Conservation (phyloP, 2,329 filamentous ascomycete genomes). For the Blastomyces parvus region DNA sequence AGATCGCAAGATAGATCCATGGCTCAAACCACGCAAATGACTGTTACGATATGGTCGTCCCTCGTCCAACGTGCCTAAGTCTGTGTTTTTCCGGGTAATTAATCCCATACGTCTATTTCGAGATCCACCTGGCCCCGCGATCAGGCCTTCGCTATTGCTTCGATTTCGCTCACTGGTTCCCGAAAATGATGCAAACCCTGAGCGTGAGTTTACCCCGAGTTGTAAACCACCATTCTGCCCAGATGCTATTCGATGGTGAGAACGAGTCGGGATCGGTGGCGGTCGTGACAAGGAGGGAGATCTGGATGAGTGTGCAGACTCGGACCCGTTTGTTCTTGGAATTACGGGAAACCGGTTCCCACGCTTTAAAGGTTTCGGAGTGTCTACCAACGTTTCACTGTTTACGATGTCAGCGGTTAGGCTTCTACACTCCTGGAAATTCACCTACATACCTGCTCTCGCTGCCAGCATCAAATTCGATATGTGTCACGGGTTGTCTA, state of each 20-base stretch:
- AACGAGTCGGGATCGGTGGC: conserved; percentile 69
- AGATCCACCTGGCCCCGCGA: conserved; percentile 36
- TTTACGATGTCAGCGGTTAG: conserved; percentile 20
- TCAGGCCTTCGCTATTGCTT: conserved; percentile 54
- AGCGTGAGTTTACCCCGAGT: conserved; percentile 49
- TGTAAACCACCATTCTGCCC: conserved; percentile 31
- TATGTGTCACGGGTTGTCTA: conserved; percentile 32
- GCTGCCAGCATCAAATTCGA: conserved; percentile 39
- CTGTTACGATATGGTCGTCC: conserved; percentile 42
- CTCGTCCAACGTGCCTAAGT: conserved; percentile 46
- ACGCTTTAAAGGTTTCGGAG: conserved; percentile 58
- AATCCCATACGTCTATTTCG: conserved; percentile 53
- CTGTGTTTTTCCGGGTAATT: conserved; percentile 48
- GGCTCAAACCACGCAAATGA: conserved; percentile 49
- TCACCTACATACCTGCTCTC: conserved; percentile 32
- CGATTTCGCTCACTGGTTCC: conserved; percentile 54
- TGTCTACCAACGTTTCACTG: conserved; percentile 66
- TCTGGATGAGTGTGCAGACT: conserved; percentile 53
- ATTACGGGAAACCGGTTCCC: conserved; percentile 52
- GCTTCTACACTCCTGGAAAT: not conserved
- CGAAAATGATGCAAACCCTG: conserved; percentile 60
- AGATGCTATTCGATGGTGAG: conserved; percentile 59
- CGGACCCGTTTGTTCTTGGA: conserved; percentile 52
- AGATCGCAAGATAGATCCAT: conserved; percentile 44
- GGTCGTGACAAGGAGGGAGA: conserved; percentile 59